Evolutionary conservation across 2,329 filamentous ascomycete species (phyloP), one percentile per base, ranked within the genome.

Genomic region (Claviceps arundinis): DNA sequence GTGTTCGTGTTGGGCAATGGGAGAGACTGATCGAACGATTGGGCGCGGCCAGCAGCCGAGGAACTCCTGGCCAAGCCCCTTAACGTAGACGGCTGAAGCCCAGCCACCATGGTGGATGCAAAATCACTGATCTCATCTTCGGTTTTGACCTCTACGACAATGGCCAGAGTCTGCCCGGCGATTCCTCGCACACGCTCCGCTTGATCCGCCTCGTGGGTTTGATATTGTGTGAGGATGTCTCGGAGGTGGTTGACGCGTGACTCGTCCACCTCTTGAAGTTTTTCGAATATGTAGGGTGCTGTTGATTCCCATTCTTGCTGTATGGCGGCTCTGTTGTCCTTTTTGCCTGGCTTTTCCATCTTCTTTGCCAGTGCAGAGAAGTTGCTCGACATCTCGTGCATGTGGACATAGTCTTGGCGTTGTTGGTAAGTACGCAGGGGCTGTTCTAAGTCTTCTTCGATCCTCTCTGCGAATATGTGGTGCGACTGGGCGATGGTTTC

Each of bases 271-370:
- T 87, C 85, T 66, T 98, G 93, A 26, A 98, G 78, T 55, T 84
- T 86, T 69, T 98, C 93, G 63, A 95, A 96, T 55, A 96, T 85
- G 68, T 88, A 97, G 1, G 93, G 93, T 14, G 93, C 89, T 66
- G 95, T 89, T 1, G 89, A 89, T 52, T 95, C 84, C 93, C 93
- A 98, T 64, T 95, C 86, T 58, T 84, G 78, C 45, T 76, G 80
- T n/a, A 89, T 85, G 55, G 89, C 89, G 43, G 85, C 81, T 68
- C 84, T 89, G 51, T 78, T 77, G 55, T 86, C 89, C 68, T 91
- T 95, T 63, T 78, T 85, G 62, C 73, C 82, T 50, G 94, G 75
- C 70, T 90, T 95, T 50, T 96, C 89, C 50, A 97, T 76, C 54
- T 94, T 89, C 64, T 82, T 90, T 19, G 89, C 89, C 70, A 96